Percentiles rank a stretch among this genome's conserved stretches.
These are phyloP conservation scores for Allantophomopsis lycopodina DNA, from an alignment of 2,329 filamentous ascomycete species.

Conservation along the genomic window DNA sequence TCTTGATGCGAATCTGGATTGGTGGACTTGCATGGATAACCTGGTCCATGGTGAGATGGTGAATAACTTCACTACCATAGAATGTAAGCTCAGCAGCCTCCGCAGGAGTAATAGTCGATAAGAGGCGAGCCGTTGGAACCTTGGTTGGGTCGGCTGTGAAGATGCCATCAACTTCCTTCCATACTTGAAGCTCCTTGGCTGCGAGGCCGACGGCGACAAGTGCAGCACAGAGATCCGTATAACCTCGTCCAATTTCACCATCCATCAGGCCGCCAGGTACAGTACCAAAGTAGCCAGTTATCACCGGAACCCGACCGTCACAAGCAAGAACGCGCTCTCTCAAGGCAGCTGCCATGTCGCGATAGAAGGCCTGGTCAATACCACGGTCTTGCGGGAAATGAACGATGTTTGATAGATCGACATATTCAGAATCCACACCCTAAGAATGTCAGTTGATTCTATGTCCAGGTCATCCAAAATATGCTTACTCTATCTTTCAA, in stretches of 20 bases:
- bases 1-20: conserved; percentile 82
- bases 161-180: conserved; percentile 98
- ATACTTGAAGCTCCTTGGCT: conserved; percentile 85
- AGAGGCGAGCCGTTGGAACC: conserved; percentile 83
- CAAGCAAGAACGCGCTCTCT: conserved; percentile 51
- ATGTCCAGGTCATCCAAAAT: neutral
- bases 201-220: conserved; percentile 79
- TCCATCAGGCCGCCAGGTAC: conserved; percentile 85
- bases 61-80: conserved; percentile 91
- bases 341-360: conserved; percentile 45
- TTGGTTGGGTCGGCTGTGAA: conserved; percentile 75
- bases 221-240: conserved; percentile 91
- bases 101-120: conserved; percentile 78
- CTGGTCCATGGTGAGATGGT: conserved; percentile 98
- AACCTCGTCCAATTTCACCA: conserved; percentile 80
- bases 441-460: conserved; percentile 14
- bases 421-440: conserved; percentile 75
- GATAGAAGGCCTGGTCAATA: conserved; percentile 58
- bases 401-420: conserved; percentile 77
- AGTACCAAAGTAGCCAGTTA: conserved; percentile 90
- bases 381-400: conserved; percentile 43
- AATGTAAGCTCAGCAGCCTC: conserved; percentile 95
- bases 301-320: conserved; percentile 55
- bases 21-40: conserved; percentile 66
- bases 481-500: conserved; percentile 53